A percentile compares a stretch with the other conserved stretches of the same genome.
phyloP scores from a whole-genome alignment of 1,139 yeast species.

The Taphrina sp. region DNA sequence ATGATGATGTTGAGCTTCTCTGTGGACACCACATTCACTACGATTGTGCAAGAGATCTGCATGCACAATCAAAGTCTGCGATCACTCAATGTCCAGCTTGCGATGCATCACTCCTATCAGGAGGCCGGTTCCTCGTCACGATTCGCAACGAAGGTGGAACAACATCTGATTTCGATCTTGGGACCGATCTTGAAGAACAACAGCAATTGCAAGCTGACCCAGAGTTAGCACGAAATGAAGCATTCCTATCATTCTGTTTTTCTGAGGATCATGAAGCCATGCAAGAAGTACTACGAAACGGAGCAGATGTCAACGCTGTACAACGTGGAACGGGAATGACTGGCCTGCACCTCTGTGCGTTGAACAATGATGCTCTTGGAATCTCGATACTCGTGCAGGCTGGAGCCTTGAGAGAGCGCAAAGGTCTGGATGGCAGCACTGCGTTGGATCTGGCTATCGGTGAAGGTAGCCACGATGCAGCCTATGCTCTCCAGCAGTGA shows the following conservation, averaged over 20 bases:
- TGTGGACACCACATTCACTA: constrained; percentile 39
- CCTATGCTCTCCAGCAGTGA: constrained; percentile 24
- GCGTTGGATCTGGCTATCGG: constrained; percentile 19
- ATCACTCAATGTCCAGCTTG: constrained; percentile 38
- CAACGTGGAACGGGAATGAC: constrained; percentile 26
- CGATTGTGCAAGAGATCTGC: constrained; percentile 37
- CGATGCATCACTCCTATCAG: constrained; percentile 28
- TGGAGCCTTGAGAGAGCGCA: constrained; percentile 7
- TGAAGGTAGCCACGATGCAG: constrained; percentile 31
- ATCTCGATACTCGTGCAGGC: constrained; percentile 14
- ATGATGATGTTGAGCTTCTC: constrained; percentile 37
- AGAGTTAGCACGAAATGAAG: constrained; percentile 34
- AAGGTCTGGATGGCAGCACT: constrained; percentile 6
- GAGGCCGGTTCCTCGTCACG: constrained; percentile 36
- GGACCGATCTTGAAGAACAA: constrained; percentile 37
- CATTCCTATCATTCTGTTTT: constrained; percentile 38
- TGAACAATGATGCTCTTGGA: constrained; percentile 19
- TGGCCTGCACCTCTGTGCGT: constrained; percentile 26
- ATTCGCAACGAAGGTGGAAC: constrained; percentile 38
- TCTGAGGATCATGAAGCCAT: constrained; percentile 38
- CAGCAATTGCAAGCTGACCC: constrained; percentile 34
- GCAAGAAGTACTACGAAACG: constrained; percentile 34
- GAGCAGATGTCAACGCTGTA: constrained; percentile 10
- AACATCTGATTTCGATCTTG: constrained; percentile 37
- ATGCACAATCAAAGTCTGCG: constrained; percentile 31